These are phyloP conservation scores for Phaeolepiota aurea DNA, from an alignment of 768 basidiomycete genomes.

Conservation along the genomic window DNA sequence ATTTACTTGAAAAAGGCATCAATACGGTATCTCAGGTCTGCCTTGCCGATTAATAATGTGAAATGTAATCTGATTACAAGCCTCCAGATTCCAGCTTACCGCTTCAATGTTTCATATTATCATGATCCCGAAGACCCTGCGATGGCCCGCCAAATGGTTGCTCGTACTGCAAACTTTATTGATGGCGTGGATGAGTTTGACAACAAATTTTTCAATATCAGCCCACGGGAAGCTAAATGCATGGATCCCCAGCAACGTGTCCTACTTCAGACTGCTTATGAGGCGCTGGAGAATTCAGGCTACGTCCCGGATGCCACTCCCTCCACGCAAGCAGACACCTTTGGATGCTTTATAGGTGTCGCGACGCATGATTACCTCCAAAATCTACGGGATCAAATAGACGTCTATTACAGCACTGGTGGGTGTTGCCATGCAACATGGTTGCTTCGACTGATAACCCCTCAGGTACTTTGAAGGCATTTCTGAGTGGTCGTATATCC, in stretches of 20 bases:
- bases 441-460: no score
- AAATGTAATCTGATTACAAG: neutral
- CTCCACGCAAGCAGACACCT: conserved; percentile 40
- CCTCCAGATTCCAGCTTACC: conserved; percentile 49
- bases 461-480: conserved; percentile 63
- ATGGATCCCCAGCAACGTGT: conserved; percentile 77
- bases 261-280: conserved; percentile 55
- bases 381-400: conserved; percentile 53
- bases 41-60: neutral
- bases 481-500: conserved; percentile 65
- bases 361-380: conserved; percentile 65
- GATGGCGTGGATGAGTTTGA: conserved; percentile 52
- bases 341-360: conserved; percentile 63
- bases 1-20: conserved; percentile 44
- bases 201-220: conserved; percentile 63
- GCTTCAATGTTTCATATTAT: conserved; percentile 43
- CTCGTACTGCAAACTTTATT: conserved; percentile 58
- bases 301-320: conserved; percentile 54
- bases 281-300: conserved; percentile 64
- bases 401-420: conserved; percentile 69
- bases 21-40: conserved; percentile 52
- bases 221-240: conserved; percentile 62
- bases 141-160: conserved; percentile 39
- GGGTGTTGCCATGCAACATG: no score
- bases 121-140: conserved; percentile 15